Percentiles rank a stretch among this genome's conserved stretches.
These are phyloP conservation scores for Lactifluus pinguis DNA, from an alignment of 768 basidiomycete species.

Conservation along the genomic window DNA sequence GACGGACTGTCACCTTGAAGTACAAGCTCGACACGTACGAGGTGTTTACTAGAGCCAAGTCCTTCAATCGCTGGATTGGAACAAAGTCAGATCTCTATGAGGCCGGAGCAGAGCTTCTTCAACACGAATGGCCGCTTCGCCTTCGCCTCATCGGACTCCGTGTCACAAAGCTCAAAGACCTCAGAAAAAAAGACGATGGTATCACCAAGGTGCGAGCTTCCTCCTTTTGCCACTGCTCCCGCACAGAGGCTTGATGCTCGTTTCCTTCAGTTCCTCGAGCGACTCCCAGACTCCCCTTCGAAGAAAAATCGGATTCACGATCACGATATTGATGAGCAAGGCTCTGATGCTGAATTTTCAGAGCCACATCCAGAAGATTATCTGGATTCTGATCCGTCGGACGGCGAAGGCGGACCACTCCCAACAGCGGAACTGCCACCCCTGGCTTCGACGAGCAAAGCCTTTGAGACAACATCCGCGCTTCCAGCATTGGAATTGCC, in stretches of 20 bases:
- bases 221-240: background rate
- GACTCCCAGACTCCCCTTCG: slow-evolving; percentile 25
- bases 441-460: background rate
- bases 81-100: slow-evolving; percentile 67
- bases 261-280: slow-evolving; percentile 47
- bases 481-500: background rate
- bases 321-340: slow-evolving; percentile 16
- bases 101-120: slow-evolving; percentile 75
- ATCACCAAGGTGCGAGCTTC: slow-evolving; percentile 54
- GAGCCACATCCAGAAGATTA: slow-evolving; percentile 32
- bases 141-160: slow-evolving; percentile 83
- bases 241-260: background rate
- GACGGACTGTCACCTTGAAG: slow-evolving; percentile 84
- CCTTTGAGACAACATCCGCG: slow-evolving; percentile 2
- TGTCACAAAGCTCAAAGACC: slow-evolving; percentile 82
- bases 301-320: slow-evolving; percentile 33
- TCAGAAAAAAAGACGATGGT: slow-evolving; percentile 42
- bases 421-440: background rate
- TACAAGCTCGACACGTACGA: slow-evolving; percentile 89
- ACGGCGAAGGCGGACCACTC: background rate
- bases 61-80: slow-evolving; percentile 65
- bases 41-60: slow-evolving; percentile 79
- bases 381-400: background rate
- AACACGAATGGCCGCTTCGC: slow-evolving; percentile 69
- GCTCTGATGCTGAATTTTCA: slow-evolving; percentile 41